Base-by-base conservation (phyloP, 768 basidiomycete genomes). In the Suillus fuscotomentosus region DNA sequence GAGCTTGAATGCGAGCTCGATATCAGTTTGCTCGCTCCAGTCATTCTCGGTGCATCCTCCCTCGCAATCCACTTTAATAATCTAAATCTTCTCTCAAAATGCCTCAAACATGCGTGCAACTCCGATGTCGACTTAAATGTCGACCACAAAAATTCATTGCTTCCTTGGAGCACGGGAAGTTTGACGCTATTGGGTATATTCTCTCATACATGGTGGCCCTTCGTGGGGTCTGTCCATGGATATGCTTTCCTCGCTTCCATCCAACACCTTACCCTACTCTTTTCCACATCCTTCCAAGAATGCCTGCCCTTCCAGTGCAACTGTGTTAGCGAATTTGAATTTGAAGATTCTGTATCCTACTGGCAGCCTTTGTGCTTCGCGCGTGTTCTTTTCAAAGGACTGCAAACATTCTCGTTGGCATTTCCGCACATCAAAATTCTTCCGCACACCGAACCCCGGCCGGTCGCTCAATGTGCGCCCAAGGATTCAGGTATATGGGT, bases 181-280 rank as follows among this genome's bases (percentile, higher is more conserved):
- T 70, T 80, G 20, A 76, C 76, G 0, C 69, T 82, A 31, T 73
- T 71, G 5, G 80, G 80, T 3, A 31, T 54, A 11, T 43, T 62
- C 22, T 63, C 76, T 34, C 10, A 1, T 38, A 10, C 9, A 22
- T 82, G 81, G 81, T 76, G 72, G 53, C 71, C 75, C 8, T 65
- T 82, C 38, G 73, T 67, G 24, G 70, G 69, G 20, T 77, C 67
- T 9, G 27, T 53, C 20, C 71, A 73, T 11, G 81, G 81, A 3
- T 45, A 68, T 2, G 64, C 68, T 6, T 80, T 79, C 67, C 71
- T 82, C 3, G 64, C 69, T n/a, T 72, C 72, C n/a, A 67, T 82
- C 31, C 77, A 78, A 1, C 78, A 79, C 63, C 70, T 82, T 11
- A 73, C 75, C 5, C 62, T 81, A 34, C 75, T 61, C 50, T 36